phyloP scores from a whole-genome alignment of 352 stramenopile genomes.

The Globisporangium barbulae region DNA sequence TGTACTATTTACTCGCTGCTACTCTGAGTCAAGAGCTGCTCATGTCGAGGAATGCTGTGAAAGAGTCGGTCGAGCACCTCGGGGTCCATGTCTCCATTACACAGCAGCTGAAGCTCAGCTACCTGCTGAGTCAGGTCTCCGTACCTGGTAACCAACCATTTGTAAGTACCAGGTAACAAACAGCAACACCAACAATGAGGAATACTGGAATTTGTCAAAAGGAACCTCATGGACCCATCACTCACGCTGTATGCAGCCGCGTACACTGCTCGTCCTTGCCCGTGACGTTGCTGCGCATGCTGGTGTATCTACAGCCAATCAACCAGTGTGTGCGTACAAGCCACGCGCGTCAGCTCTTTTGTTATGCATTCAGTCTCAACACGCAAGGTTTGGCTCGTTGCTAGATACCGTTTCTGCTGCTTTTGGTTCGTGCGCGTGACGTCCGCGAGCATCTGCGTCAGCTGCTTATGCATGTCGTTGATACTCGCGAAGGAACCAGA shows the following conservation, averaged over 20 bases:
- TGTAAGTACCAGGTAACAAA: constrained; percentile 2
- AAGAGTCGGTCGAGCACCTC: constrained; percentile 46
- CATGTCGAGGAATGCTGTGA: constrained; percentile 36
- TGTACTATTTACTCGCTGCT: constrained; percentile 5
- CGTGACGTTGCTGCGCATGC: constrained; percentile 25
- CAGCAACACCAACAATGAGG: background rate
- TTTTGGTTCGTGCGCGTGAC: constrained; percentile 35
- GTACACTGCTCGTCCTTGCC: constrained; percentile 25
- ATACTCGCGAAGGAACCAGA: constrained; percentile 9
- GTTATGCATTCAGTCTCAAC: background rate
- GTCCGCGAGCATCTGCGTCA: constrained; percentile 33
- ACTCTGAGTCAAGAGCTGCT: constrained; percentile 22
- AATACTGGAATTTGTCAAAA: background rate
- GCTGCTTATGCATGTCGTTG: constrained; percentile 26
- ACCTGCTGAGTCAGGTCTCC: constrained; percentile 37
- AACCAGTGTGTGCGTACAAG: background rate
- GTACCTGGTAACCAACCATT: constrained; percentile 25
- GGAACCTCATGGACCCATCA: background rate
- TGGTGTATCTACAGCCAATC: constrained; percentile 23
- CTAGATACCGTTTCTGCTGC: constrained; percentile 38
- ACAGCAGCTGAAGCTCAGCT: constrained; percentile 37
- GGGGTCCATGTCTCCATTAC: constrained; percentile 30
- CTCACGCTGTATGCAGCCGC: constrained; percentile 17
- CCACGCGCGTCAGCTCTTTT: background rate
- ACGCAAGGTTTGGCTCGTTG: background rate